Base-by-base conservation (phyloP, 169 alveolate species). In the Cryptosporidium meleagridis region DNA sequence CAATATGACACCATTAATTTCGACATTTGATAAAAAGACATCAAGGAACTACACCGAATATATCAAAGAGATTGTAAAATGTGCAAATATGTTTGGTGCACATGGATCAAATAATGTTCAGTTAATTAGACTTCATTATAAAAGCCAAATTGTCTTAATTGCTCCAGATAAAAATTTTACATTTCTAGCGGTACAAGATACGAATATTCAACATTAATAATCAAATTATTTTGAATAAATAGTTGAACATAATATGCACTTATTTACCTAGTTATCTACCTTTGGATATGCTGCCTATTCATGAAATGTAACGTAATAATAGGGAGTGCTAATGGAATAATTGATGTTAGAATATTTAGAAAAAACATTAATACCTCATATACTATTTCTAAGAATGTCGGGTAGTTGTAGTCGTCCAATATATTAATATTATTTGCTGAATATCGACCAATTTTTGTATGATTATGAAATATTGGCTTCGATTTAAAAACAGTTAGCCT, bases 21-120 rank as follows among this genome's bases (percentile, higher is more conserved):
- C 89, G 9, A 80, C 89, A 29, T 80, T 80, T 33, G 89, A 80
- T 59, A 80, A 80, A 10, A 80, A 80, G 37, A 80, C 89, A 80
- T 45, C 89, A 45, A 41, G 59, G 26, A 18, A 12, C 23, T 80
- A 80, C 26, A 61, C 89, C 0, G 62, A 80, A 1, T 62, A 29
- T 16, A 67, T 80, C 1, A 14, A 41, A 10, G 67, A 62, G 29
- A 18, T 80, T 14, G 70, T 80, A 26, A 80, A 80, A 18, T 39
- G 53, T 18, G 89, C 89, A 62, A 62, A 65, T 80, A 18, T 80
- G 10, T 53, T 80, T 12, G 73, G 89, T 3, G 53, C 18, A 3
- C 45, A 23, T 2, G 75, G 48, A 39, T 41, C 52, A 33, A 65
- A 67, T 45, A 53, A 48, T 18, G 53, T 80, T 14, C 89, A 80